Percentiles rank a stretch among this genome's conserved stretches.
These are phyloP conservation scores for Ocimum tenuiflorum DNA, from an alignment of 257 asterid genomes.

Conservation along the genomic window DNA sequence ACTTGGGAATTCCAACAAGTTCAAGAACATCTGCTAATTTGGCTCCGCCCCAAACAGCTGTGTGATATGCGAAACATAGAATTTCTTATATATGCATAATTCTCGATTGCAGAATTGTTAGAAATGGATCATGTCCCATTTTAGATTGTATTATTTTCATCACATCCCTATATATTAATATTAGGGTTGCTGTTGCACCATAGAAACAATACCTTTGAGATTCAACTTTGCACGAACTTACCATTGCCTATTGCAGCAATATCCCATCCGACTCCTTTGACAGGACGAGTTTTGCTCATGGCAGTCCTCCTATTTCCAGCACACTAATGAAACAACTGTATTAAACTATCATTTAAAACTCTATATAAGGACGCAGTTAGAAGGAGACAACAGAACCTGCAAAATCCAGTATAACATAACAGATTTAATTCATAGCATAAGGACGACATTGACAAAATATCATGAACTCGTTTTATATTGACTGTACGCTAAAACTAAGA, in stretches of 20 bases:
- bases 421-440: neutral
- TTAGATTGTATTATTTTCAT: no score
- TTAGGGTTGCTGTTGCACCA: no score
- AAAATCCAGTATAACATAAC: neutral
- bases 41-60: constrained; percentile 98
- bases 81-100: no score
- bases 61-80: neutral
- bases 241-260: constrained; percentile 92
- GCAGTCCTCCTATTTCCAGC: constrained; percentile 99
- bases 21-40: constrained; percentile 87
- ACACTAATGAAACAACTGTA: constrained; percentile 42
- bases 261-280: constrained; percentile 98
- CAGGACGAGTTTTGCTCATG: constrained; percentile 74
- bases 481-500: no score
- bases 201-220: neutral
- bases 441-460: neutral
- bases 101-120: no score
- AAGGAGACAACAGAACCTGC: neutral
- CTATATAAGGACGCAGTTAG: neutral
- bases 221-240: constrained; percentile 24
- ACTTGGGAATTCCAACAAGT: constrained; percentile 67
- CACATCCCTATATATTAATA: no score
- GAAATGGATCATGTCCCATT: no score
- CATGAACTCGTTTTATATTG: no score
- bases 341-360: neutral